A percentile compares a stretch with the other conserved stretches of the same genome.
phyloP scores from a whole-genome alignment of 192 early-diverging fungal species.

The Jimgerdemannia flammicorona region DNA sequence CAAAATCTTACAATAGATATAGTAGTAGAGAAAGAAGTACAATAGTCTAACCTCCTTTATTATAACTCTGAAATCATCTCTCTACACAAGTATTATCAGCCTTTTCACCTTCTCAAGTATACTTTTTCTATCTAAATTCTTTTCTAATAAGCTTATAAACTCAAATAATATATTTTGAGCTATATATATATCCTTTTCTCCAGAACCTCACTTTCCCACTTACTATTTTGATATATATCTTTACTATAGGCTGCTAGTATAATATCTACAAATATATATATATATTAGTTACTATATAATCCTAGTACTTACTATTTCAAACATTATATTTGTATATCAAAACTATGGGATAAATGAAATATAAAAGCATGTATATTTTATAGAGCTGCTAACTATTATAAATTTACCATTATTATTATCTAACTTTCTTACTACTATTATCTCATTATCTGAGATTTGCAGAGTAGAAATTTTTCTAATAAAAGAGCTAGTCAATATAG shows the following conservation, averaged over 20 bases:
- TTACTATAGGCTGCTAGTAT: slow-evolving; percentile 44
- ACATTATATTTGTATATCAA: slow-evolving; percentile 22
- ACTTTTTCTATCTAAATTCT: slow-evolving; percentile 12
- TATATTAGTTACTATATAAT: slow-evolving; percentile 25
- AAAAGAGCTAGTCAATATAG: slow-evolving; percentile 29
- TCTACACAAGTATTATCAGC: slow-evolving; percentile 17
- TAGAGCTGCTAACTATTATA: slow-evolving; percentile 17
- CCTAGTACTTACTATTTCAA: slow-evolving; percentile 27
- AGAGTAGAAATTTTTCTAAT: slow-evolving; percentile 1
- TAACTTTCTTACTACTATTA: slow-evolving; percentile 1
- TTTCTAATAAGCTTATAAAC: slow-evolving; percentile 37
- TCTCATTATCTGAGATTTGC: neutral
- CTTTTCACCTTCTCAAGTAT: slow-evolving; percentile 10
- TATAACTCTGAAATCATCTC: slow-evolving; percentile 14
- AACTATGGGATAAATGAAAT: slow-evolving; percentile 21
- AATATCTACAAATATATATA: slow-evolving; percentile 33
- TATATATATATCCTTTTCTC: slow-evolving; percentile 52
- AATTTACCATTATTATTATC: neutral
- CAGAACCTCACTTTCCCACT: slow-evolving; percentile 32
- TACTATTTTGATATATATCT: slow-evolving; percentile 40
- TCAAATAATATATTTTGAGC: slow-evolving; percentile 43
- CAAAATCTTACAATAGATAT: too few relatives aligned
- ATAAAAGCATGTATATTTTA: slow-evolving; percentile 2
- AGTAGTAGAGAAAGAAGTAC: too few relatives aligned
- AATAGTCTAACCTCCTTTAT: slow-evolving; percentile 21